Percentiles rank a stretch among this genome's conserved stretches.
These are phyloP conservation scores for Boletus rufocinnamomeus DNA, from an alignment of 768 basidiomycete species.

Conservation along the genomic window DNA sequence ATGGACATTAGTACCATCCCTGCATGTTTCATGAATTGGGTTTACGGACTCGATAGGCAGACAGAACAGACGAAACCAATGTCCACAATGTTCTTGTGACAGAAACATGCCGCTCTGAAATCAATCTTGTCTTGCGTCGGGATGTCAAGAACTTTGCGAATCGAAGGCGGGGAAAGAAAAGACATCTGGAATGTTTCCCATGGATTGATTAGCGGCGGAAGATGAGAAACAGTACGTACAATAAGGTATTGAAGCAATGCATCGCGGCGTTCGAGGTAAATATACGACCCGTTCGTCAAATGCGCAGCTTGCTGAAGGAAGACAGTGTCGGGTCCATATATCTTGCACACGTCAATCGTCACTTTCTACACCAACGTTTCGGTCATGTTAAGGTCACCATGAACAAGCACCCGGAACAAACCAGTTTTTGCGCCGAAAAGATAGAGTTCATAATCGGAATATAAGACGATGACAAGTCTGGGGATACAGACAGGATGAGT, in stretches of 20 bases:
- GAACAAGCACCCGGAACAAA: slow-evolving; percentile 37
- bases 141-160: slow-evolving; percentile 76
- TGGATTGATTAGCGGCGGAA: slow-evolving; percentile 8
- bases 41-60: slow-evolving; percentile 84
- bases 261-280: slow-evolving; percentile 76
- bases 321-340: slow-evolving; percentile 86
- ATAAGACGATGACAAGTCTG: slow-evolving; percentile 86
- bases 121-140: slow-evolving; percentile 96
- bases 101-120: slow-evolving; percentile 97
- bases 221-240: slow-evolving; percentile 40
- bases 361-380: slow-evolving; percentile 65
- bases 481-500: slow-evolving; percentile 86
- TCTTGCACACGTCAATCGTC: slow-evolving; percentile 93
- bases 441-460: slow-evolving; percentile 99
- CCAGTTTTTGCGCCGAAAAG: slow-evolving; percentile 97
- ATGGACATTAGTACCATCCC: slow-evolving; percentile 13
- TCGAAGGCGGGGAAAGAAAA: slow-evolving; percentile 67
- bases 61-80: slow-evolving; percentile 99
- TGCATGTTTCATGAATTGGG: neutral
- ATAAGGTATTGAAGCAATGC: slow-evolving; percentile 92
- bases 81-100: slow-evolving; percentile 96
- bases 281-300: slow-evolving; percentile 92
- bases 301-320: slow-evolving; percentile 98
- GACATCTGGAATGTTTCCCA: slow-evolving; percentile 64
- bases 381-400: slow-evolving; percentile 27